These are phyloP conservation scores for Ceriops decandra DNA, from an alignment of 345 rosid genomes.

Conservation along the genomic window DNA sequence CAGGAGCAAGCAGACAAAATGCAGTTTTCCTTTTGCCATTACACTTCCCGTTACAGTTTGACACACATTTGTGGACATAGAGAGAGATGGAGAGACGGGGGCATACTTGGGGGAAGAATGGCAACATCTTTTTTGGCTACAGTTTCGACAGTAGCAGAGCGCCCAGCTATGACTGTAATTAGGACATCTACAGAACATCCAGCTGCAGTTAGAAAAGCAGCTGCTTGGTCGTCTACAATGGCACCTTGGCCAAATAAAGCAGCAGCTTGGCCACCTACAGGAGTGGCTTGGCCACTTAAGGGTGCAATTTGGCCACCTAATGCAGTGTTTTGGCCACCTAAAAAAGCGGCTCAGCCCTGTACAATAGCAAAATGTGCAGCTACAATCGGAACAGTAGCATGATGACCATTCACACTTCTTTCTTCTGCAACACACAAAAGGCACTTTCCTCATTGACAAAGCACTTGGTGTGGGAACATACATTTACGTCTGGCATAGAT, in stretches of 20 bases:
- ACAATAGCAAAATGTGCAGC: constrained; percentile 30
- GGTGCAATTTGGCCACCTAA: not conserved
- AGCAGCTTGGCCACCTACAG: constrained; percentile 24
- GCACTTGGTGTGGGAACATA: constrained; percentile 14
- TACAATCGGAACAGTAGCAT: constrained; percentile 43
- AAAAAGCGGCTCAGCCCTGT: constrained; percentile 11
- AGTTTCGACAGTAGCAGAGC: constrained; percentile 41
- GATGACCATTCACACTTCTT: constrained; percentile 32
- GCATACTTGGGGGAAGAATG: constrained; percentile 29
- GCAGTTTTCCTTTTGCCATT: not conserved
- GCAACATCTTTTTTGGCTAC: constrained; percentile 32
- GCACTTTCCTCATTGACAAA: constrained; percentile 20
- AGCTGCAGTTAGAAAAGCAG: constrained; percentile 6
- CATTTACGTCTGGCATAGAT: constrained; percentile 2
- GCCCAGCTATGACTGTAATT: constrained; percentile 32
- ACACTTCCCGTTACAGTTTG: not conserved
- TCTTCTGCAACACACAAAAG: constrained; percentile 25
- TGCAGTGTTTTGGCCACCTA: constrained; percentile 22
- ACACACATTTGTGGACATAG: not conserved
- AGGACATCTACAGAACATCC: constrained; percentile 6
- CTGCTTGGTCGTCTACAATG: constrained; percentile 18
- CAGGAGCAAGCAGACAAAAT: not conserved
- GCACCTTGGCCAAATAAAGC: not conserved
- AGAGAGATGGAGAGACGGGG: constrained; percentile 7
- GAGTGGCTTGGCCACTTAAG: constrained; percentile 4